Evolutionary conservation across 1,284 basidiomycete species (phyloP), one percentile per base, ranked within the genome.

Genomic region (Boletellus deceptivus): DNA sequence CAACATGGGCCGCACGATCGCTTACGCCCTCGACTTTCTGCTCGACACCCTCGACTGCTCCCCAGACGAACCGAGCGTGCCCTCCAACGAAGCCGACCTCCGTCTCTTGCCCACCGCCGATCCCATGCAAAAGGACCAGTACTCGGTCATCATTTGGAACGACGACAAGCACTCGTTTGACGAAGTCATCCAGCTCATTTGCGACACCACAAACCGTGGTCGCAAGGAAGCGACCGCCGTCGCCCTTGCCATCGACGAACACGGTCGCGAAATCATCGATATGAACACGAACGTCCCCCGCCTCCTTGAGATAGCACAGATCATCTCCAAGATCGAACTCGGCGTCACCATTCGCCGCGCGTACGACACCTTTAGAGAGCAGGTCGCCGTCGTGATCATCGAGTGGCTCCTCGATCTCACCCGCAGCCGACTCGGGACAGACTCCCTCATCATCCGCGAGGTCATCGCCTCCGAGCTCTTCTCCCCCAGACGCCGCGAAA

Each of bases 121-220:
- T 58, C 84, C 88, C 1, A 80, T 86, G 77, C 75, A 79, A 70
- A 84, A 83, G 57, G 87, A 95, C 55, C 81, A 89, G 31, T 96
- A 86, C 69, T 86, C 89, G 20, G 80, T 98, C 48, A 76, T 97
- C 17, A 72, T 98, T 2, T 98, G 94, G 94, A 95, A 97, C 69
- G 96, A 98, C 71, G 97, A 99, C 70, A 97, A 94, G 61, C 97
- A 98, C 69, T 94, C 92, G 2, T 91, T 91, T 61, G 86, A 89
- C 47, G 93, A 98, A 64, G 86, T 98, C 50, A 89, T 89, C 49
- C 82, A 89, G 56, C 82, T 95, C 51, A 74, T 97, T 6, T 75
- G 78, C 43, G 89, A 91, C 52, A 79, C 84, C 53, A 82, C 82
- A 8, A 77, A 80, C 51, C 75, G 80, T 49, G 68, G 81, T 18